Conservation (phyloP, 2,329 filamentous ascomycete species). For the Calonectria naviculata region DNA sequence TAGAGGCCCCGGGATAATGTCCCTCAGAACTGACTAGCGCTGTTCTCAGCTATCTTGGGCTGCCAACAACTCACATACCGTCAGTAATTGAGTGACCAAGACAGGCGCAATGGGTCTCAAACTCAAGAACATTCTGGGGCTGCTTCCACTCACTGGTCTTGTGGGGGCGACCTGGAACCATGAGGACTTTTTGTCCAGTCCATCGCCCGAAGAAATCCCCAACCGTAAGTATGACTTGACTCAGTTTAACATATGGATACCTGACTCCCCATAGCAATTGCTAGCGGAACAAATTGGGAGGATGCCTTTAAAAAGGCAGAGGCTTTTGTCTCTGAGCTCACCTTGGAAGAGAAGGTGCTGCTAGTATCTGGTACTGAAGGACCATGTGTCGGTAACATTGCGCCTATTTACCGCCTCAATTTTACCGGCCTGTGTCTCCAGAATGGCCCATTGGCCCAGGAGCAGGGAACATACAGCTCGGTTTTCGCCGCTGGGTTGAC, state of each 20-base stretch:
- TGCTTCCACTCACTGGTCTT: neutral
- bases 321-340: slow-evolving; percentile 28
- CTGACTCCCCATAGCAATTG: neutral
- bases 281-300: neutral
- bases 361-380: slow-evolving; percentile 38
- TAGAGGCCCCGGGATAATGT: neutral
- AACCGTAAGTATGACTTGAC: neutral
- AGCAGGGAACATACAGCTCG: neutral
- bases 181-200: neutral
- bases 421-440: slow-evolving; percentile 27
- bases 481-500: slow-evolving; percentile 58
- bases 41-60: neutral
- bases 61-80: neutral
- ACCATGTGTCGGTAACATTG: slow-evolving; percentile 31
- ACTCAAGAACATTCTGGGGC: neutral
- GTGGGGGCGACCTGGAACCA: neutral
- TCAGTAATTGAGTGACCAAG: neutral
- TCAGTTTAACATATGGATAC: no score
- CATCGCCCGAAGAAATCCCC: neutral
- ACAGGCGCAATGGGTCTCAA: neutral
- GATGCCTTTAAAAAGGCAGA: neutral
- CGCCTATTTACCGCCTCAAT: slow-evolving; percentile 23
- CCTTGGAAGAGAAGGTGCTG: slow-evolving; percentile 29
- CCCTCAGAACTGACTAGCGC: neutral
- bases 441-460: slow-evolving; percentile 13